These are phyloP conservation scores for Pythium biforme DNA, from an alignment of 352 stramenopile species.

Conservation along the genomic window DNA sequence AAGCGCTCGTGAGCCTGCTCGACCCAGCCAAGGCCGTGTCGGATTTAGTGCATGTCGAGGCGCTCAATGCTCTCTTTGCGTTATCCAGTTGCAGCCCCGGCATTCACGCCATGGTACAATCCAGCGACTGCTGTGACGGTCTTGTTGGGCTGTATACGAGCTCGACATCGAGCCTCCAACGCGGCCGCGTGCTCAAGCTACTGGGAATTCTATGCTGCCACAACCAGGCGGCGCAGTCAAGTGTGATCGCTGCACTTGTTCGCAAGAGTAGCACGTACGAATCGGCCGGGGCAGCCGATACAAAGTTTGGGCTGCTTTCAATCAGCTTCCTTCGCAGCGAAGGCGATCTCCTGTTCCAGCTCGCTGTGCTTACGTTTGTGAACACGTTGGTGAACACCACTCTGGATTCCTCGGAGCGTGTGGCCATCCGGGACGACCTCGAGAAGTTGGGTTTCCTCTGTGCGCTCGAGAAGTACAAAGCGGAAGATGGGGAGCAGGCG, in stretches of 20 bases:
- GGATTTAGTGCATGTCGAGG: slow-evolving; percentile 33
- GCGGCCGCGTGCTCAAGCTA: slow-evolving; percentile 35
- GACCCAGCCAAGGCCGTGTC: slow-evolving; percentile 27
- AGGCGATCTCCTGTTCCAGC: slow-evolving; percentile 27
- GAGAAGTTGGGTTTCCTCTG: slow-evolving; percentile 30
- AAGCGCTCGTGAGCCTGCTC: slow-evolving; percentile 40
- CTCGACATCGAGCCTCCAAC: slow-evolving; percentile 16
- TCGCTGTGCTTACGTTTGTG: slow-evolving; percentile 45
- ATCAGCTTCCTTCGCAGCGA: slow-evolving; percentile 29
- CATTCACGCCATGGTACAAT: slow-evolving; percentile 32
- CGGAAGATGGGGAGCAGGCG: background rate
- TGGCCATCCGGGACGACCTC: slow-evolving; percentile 47
- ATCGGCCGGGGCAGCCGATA: background rate
- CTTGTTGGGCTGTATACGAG: slow-evolving; percentile 23
- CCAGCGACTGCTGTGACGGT: slow-evolving; percentile 30
- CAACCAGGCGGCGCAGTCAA: slow-evolving; percentile 26
- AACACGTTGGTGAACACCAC: slow-evolving; percentile 43
- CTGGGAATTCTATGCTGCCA: slow-evolving; percentile 38
- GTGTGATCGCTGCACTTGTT: slow-evolving; percentile 32
- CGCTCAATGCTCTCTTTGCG: slow-evolving; percentile 50
- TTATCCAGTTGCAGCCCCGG: slow-evolving; percentile 37
- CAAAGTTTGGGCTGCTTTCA: slow-evolving; percentile 26
- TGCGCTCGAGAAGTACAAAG: slow-evolving; percentile 31
- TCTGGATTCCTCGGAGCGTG: slow-evolving; percentile 26
- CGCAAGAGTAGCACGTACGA: background rate